A percentile compares a stretch with the other conserved stretches of the same genome.
Conservation (phyloP, 2,329 filamentous ascomycete species). For the Sporothrix curviconia region DNA sequence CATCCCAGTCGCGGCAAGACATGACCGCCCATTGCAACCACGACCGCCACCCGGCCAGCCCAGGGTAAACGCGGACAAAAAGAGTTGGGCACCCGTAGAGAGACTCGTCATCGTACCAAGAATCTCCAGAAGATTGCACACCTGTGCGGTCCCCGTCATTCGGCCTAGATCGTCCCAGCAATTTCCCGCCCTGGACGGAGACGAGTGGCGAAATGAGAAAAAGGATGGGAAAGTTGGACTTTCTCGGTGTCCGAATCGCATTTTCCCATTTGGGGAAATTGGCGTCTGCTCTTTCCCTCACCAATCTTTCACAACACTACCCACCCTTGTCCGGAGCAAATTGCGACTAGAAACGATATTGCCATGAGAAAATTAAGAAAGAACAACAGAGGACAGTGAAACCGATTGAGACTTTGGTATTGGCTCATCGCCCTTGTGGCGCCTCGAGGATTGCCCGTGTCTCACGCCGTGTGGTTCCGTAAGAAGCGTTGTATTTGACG, state of each 20-base stretch:
- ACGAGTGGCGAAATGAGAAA: not conserved
- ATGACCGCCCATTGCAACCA: not conserved
- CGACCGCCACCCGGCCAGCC: not conserved
- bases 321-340: not conserved
- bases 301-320: not conserved
- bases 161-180: no score
- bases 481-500: not conserved
- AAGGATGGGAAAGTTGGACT: conserved; percentile 1
- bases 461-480: not conserved
- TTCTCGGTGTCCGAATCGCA: conserved; percentile 15
- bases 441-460: not conserved
- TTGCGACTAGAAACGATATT: no score
- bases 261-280: conserved; percentile 16
- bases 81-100: conserved; percentile 3
- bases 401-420: not conserved
- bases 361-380: not conserved
- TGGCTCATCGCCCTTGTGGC: not conserved
- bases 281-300: conserved; percentile 7
- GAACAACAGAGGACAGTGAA: not conserved
- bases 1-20: not conserved
- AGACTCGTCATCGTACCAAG: no score
- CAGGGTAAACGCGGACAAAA: not conserved
- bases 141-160: no score
- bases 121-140: no score
- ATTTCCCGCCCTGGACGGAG: no score